Percentiles rank a stretch among this genome's conserved stretches.
Evolutionary conservation across 495 filamentous ascomycete genomes (phyloP).

Genomic region (Penicillium herquei): DNA sequence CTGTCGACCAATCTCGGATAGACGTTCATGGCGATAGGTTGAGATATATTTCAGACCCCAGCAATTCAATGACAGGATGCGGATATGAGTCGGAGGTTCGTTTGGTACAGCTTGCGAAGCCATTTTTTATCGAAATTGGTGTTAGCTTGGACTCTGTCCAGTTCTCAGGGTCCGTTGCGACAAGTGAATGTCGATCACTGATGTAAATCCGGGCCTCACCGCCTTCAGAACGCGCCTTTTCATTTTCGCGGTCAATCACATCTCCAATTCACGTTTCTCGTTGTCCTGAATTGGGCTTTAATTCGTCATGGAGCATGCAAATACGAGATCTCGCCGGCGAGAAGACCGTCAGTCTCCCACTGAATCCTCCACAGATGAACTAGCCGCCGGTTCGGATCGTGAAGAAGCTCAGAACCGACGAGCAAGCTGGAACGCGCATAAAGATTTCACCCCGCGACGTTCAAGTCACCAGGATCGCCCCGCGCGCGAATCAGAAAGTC

Average conservation of each 20-base stretch:
- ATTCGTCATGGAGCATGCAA: constrained; percentile 27
- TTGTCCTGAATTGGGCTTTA: constrained; percentile 4
- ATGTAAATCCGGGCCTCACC: constrained; percentile 16
- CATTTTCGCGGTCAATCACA: constrained; percentile 8
- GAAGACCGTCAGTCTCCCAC: constrained; percentile 36
- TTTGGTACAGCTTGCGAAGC: constrained; percentile 15
- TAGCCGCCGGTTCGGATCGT: constrained; percentile 44
- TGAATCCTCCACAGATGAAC: constrained; percentile 55
- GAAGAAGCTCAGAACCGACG: constrained; percentile 41
- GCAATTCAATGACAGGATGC: constrained; percentile 85
- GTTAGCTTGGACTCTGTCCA: neutral
- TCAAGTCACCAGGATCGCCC: constrained; percentile 30
- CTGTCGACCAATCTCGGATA: constrained; percentile 77
- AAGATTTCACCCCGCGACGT: constrained; percentile 38
- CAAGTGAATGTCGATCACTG: constrained; percentile 7
- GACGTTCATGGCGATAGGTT: constrained; percentile 72
- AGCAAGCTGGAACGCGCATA: constrained; percentile 37
- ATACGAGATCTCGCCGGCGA: constrained; percentile 56
- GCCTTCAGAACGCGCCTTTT: constrained; percentile 16
- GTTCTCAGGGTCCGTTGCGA: too few relatives aligned
- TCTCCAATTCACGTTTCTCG: constrained; percentile 10
- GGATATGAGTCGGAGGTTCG: constrained; percentile 49
- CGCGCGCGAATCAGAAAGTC: constrained; percentile 40
- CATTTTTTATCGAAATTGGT: constrained; percentile 13
- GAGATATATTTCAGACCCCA: constrained; percentile 93